phyloP scores from a whole-genome alignment of 1,284 basidiomycete genomes.

The Mycena sp. region DNA sequence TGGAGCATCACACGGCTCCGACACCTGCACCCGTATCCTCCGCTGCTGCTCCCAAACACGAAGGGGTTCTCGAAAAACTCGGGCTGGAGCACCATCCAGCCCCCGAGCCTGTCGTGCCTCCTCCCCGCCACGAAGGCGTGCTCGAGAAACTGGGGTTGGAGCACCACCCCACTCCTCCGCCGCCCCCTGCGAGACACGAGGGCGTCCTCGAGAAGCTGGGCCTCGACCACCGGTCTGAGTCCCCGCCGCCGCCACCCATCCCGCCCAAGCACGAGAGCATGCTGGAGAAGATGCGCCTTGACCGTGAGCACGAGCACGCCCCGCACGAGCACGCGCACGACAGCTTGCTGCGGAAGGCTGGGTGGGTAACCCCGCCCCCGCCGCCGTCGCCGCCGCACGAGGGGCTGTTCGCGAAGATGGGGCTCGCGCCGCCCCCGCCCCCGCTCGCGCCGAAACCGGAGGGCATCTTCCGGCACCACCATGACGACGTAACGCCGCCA shows the following conservation, averaged over 20 bases:
- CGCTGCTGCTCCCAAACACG: not conserved
- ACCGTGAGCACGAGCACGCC: constrained; percentile 7
- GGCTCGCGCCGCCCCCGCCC: not conserved
- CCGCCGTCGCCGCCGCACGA: constrained; percentile 3
- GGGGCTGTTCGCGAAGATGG: constrained; percentile 9
- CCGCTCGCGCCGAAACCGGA: constrained; percentile 17
- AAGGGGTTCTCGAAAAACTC: not conserved
- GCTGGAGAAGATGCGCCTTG: constrained; percentile 16
- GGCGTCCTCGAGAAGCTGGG: constrained; percentile 10
- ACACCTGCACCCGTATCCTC: not conserved
- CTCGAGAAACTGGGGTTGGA: constrained; percentile 4
- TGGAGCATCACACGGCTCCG: not conserved
- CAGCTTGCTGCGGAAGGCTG: not conserved
- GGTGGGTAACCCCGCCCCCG: constrained; percentile 11
- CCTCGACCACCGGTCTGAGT: not conserved
- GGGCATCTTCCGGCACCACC: constrained; percentile 10
- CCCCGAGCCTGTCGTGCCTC: not conserved
- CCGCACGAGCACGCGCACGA: constrained; percentile 12
- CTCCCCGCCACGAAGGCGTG: not conserved
- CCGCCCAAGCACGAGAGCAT: constrained; percentile 10
- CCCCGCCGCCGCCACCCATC: not conserved
- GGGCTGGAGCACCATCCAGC: not conserved
- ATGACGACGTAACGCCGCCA: not conserved
- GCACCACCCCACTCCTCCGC: not conserved
- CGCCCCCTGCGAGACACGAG: not conserved